A percentile compares a stretch with the other conserved stretches of the same genome.
phyloP scores from a whole-genome alignment of 805 yeast species.

The Sporopachydermia lactativora region DNA sequence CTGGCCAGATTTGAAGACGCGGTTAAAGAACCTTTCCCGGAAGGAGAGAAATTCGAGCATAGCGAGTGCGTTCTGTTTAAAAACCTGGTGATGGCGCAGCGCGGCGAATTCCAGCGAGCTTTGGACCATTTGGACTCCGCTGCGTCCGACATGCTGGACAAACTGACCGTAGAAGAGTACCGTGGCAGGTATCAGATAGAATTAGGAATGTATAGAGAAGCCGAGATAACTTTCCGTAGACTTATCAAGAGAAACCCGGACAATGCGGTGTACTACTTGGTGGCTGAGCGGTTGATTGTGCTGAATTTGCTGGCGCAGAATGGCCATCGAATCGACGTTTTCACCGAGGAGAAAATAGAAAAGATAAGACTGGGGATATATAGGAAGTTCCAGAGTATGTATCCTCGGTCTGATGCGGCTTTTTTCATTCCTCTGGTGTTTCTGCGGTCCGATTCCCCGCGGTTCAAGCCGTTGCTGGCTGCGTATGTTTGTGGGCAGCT shows the following conservation, averaged over 20 bases:
- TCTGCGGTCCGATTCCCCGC: conserved; percentile 35
- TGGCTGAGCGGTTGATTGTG: conserved; percentile 38
- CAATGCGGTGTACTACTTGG: conserved; percentile 45
- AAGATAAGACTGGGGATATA: not conserved
- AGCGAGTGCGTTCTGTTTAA: conserved; percentile 71
- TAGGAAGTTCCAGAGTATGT: conserved; percentile 21
- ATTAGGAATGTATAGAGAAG: conserved; percentile 44
- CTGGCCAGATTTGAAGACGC: conserved; percentile 58
- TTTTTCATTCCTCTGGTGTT: conserved; percentile 66
- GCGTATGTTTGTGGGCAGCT: conserved; percentile 49
- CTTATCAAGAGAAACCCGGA: conserved; percentile 82
- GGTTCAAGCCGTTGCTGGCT: conserved; percentile 32
- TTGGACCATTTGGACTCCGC: conserved; percentile 39
- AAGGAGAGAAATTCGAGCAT: conserved; percentile 51
- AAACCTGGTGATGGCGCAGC: conserved; percentile 45
- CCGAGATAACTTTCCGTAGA: conserved; percentile 51
- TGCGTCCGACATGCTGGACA: conserved; percentile 43
- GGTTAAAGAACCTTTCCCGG: conserved; percentile 7
- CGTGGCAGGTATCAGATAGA: conserved; percentile 50
- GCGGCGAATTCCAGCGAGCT: conserved; percentile 53
- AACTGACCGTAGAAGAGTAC: conserved; percentile 45
- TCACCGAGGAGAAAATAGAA: not conserved
- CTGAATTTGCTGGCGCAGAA: not conserved
- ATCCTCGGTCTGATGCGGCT: conserved; percentile 78
- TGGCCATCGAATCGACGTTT: not conserved